Evolutionary conservation across 805 yeast genomes (phyloP).

Genomic region (Cyberlindnera veronae): DNA sequence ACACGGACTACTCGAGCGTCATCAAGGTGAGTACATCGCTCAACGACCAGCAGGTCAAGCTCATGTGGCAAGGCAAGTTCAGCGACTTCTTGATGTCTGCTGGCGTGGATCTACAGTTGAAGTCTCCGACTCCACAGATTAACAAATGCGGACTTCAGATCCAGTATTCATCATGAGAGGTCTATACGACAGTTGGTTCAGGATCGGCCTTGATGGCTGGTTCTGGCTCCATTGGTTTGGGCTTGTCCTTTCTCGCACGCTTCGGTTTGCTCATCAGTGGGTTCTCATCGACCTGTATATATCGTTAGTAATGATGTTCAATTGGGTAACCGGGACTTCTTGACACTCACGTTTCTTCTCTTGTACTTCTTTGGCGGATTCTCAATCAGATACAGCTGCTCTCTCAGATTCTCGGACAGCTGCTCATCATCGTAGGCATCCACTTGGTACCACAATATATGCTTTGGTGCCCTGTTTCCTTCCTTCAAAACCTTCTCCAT

Average conservation of each 20-base stretch:
- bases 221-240: background rate
- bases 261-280: conserved; percentile 13
- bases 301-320: conserved; percentile 5
- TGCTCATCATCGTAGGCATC: conserved; percentile 70
- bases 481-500: conserved; percentile 59
- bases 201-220: no score
- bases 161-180: conserved; percentile 52
- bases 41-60: conserved; percentile 53
- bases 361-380: conserved; percentile 37
- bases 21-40: conserved; percentile 70
- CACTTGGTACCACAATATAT: conserved; percentile 79
- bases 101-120: conserved; percentile 55
- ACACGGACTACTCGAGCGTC: conserved; percentile 62
- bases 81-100: conserved; percentile 76
- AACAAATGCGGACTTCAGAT: conserved; percentile 56
- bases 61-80: conserved; percentile 86
- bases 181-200: background rate
- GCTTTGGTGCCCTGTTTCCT: conserved; percentile 59
- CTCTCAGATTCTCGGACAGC: conserved; percentile 60
- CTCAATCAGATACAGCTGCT: conserved; percentile 53
- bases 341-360: conserved; percentile 22
- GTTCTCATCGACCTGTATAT: conserved; percentile 13
- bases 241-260: conserved; percentile 12
- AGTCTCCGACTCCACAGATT: conserved; percentile 44
- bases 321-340: background rate